Conservation (phyloP, 106 monocot genomes). For the Xerophyta viscosa region DNA sequence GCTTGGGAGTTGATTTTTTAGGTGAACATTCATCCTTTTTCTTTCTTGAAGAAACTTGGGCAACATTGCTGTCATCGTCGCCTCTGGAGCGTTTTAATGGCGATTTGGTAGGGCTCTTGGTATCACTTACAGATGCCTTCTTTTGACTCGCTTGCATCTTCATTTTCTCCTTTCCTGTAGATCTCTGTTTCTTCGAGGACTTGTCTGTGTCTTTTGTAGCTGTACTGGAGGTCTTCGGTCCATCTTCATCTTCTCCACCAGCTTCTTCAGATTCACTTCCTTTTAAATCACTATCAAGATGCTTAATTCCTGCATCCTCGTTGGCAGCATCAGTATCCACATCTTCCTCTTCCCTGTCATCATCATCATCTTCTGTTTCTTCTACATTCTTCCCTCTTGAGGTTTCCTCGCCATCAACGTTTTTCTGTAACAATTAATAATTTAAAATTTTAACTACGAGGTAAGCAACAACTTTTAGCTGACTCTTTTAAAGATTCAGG, state of each 20-base stretch:
- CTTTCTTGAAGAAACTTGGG: constrained; percentile 66
- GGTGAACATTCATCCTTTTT: constrained; percentile 42
- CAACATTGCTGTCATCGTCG: constrained; percentile 29
- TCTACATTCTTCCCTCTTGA: constrained; percentile 5
- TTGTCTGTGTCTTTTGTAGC: constrained; percentile 22
- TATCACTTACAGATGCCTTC: constrained; percentile 5
- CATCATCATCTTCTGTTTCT: constrained; percentile 27
- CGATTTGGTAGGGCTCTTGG: constrained; percentile 27
- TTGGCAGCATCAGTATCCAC: constrained; percentile 20
- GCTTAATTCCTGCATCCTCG: constrained; percentile 13
- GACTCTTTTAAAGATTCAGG: no score
- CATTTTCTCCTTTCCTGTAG: constrained; percentile 13
- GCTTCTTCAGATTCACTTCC: constrained; percentile 26
- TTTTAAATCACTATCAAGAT: constrained; percentile 23
- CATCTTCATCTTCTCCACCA: constrained; percentile 24
- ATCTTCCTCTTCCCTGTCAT: constrained; percentile 14
- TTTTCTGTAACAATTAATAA: background rate
- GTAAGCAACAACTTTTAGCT: background rate
- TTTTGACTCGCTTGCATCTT: constrained; percentile 22
- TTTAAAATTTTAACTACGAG: no score
- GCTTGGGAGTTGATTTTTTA: constrained; percentile 24
- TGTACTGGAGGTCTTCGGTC: constrained; percentile 10
- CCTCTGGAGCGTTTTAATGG: constrained; percentile 15
- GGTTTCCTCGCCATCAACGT: background rate
- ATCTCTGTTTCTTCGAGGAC: constrained; percentile 9